Conservation (phyloP, 768 basidiomycete genomes). For the Naganishia vaughanmartiniae region DNA sequence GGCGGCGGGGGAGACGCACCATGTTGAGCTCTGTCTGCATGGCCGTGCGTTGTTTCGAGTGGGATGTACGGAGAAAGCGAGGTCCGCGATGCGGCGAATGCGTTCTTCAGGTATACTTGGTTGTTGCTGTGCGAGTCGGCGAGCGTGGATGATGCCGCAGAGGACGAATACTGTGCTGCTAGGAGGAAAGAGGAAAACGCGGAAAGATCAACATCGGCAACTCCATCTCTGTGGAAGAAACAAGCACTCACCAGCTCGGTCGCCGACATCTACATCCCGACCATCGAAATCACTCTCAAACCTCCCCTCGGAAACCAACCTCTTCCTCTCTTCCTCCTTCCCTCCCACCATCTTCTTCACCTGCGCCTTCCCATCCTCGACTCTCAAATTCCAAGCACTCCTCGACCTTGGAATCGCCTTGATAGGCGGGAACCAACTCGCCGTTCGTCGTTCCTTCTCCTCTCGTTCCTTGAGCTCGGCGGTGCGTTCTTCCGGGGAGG, state of each 20-base stretch:
- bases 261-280: background rate
- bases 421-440: conserved; percentile 9
- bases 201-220: background rate
- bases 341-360: background rate
- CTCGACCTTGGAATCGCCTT: conserved; percentile 6
- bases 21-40: background rate
- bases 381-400: conserved; percentile 19
- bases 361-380: conserved; percentile 10
- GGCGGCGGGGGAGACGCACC: conserved; percentile 1
- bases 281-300: conserved; percentile 18
- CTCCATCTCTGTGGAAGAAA: background rate
- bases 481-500: background rate
- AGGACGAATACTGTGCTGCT: background rate
- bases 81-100: background rate
- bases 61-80: background rate
- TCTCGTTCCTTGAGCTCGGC: background rate
- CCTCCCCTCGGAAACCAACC: background rate
- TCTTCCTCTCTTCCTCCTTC: background rate
- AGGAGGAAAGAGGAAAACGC: background rate
- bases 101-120: background rate
- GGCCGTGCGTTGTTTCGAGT: background rate
- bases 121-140: background rate
- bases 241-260: background rate
- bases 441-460: conserved; percentile 1
- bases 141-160: conserved; percentile 7